Evolutionary conservation across 2,329 filamentous ascomycete species (phyloP).

Genomic region (Helotiales sp.): DNA sequence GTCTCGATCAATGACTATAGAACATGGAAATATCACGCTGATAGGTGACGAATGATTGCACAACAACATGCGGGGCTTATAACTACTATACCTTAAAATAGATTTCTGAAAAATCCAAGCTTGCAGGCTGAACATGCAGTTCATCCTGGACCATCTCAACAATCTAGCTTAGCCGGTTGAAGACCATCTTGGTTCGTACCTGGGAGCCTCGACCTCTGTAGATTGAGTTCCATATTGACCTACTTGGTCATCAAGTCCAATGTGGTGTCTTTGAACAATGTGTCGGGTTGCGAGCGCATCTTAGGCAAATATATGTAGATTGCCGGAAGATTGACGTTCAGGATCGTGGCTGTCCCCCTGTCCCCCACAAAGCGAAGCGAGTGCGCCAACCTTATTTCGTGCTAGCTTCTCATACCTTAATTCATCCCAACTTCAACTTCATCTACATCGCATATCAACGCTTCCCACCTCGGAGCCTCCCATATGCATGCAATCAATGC

Average conservation of each 20-base stretch:
- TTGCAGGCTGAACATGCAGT: constrained; percentile 17
- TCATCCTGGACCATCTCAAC: constrained; percentile 4
- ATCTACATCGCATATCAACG: neutral
- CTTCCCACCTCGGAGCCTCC: neutral
- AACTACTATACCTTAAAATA: constrained; percentile 1
- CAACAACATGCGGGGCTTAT: neutral
- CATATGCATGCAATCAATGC: constrained; percentile 11
- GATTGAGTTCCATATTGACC: neutral
- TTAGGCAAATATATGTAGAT: constrained; percentile 18
- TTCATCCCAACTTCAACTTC: constrained; percentile 5
- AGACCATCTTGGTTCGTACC: constrained; percentile 1
- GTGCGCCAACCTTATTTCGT: constrained; percentile 8
- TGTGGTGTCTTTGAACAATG: neutral
- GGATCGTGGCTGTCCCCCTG: constrained; percentile 3
- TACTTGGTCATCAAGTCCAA: neutral
- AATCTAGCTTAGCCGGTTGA: neutral
- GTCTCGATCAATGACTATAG: too few species aligned
- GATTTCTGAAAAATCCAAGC: constrained; percentile 3
- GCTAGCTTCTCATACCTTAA: neutral
- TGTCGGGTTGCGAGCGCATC: constrained; percentile 1
- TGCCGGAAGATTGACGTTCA: constrained; percentile 15
- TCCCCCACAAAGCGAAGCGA: constrained; percentile 10
- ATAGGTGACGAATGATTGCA: neutral
- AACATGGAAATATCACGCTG: neutral
- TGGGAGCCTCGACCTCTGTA: neutral